These are phyloP conservation scores for Arthrobotrys pseudoclavata DNA, from an alignment of 2,329 filamentous ascomycete genomes.

Conservation along the genomic window DNA sequence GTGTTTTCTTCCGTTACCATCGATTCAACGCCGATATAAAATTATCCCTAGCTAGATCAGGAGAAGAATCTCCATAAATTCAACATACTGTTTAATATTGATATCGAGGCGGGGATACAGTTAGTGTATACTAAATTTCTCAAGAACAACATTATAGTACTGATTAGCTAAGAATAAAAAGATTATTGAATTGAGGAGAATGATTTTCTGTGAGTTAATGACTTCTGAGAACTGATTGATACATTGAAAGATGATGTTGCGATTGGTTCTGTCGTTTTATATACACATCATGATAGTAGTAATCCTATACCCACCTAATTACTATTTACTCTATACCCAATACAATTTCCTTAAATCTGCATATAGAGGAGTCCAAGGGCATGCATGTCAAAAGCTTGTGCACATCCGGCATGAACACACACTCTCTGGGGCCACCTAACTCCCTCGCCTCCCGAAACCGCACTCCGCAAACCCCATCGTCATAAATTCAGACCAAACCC, in stretches of 20 bases:
- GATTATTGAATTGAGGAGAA: background rate
- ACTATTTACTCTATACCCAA: background rate
- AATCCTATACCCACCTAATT: too few relatives aligned
- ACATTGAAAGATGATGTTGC: background rate
- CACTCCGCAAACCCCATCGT: constrained; percentile 5
- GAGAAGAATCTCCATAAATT: too few relatives aligned
- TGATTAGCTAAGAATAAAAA: background rate
- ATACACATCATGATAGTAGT: background rate
- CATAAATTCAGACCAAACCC: constrained; percentile 13
- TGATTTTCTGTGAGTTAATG: background rate
- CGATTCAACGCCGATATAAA: too few relatives aligned
- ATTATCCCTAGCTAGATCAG: too few relatives aligned
- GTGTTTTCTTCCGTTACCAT: too few relatives aligned
- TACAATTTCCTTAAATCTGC: background rate
- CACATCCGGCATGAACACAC: background rate
- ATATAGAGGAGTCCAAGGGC: background rate
- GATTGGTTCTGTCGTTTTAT: background rate
- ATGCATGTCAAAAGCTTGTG: constrained; percentile 23
- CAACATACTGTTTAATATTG: too few relatives aligned
- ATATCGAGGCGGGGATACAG: too few relatives aligned
- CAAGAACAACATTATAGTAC: too few relatives aligned
- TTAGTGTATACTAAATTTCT: too few relatives aligned
- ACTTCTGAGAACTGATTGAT: background rate
- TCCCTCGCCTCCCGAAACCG: constrained; percentile 11
- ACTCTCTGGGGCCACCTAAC: background rate